These are phyloP conservation scores for Chalciporus sp. DNA, from an alignment of 1,284 basidiomycete genomes.

Conservation along the genomic window DNA sequence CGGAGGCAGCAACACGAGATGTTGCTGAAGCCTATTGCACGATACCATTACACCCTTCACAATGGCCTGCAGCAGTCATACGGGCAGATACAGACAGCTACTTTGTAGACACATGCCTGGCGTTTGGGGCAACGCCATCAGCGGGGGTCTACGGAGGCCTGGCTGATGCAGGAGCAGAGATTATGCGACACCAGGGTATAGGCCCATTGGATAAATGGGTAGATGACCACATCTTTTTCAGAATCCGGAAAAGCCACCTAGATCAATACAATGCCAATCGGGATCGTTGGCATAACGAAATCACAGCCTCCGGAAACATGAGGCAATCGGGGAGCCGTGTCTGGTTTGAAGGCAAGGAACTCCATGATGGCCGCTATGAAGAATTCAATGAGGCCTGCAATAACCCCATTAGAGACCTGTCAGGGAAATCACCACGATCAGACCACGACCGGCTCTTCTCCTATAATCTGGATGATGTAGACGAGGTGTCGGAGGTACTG, in stretches of 20 bases:
- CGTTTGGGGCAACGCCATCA: conserved; percentile 30
- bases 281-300: background rate
- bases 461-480: background rate
- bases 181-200: background rate
- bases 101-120: conserved; percentile 4
- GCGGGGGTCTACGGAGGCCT: conserved; percentile 37
- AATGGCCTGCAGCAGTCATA: conserved; percentile 2
- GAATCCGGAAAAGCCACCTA: background rate
- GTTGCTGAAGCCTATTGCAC: conserved; percentile 9
- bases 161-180: conserved; percentile 29
- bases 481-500: conserved; percentile 22
- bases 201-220: too few species aligned
- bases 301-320: background rate
- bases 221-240: conserved; percentile 8
- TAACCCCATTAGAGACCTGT: background rate
- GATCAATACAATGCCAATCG: background rate
- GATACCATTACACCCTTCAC: background rate
- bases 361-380: background rate
- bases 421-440: background rate
- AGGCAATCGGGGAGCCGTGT: background rate
- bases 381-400: conserved; percentile 8
- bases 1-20: background rate
- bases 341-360: background rate
- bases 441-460: background rate
- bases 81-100: background rate